Evolutionary conservation across 352 stramenopile genomes (phyloP).

Genomic region (Halophytophthora batemanensis): DNA sequence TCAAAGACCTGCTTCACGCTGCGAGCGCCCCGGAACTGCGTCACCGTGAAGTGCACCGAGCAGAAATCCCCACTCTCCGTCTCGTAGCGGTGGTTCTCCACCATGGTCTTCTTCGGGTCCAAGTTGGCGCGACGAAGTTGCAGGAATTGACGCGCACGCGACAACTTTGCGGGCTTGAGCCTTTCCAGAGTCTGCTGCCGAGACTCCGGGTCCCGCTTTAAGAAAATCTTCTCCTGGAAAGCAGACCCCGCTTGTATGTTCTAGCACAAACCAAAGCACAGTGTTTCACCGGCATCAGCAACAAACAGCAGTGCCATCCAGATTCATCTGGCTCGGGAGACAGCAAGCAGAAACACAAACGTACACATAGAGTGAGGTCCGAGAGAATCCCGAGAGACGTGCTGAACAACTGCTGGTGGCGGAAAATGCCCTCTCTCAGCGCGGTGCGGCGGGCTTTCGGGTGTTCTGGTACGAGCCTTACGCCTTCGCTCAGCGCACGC

Average conservation of each 20-base stretch:
- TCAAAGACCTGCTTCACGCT: conserved; percentile 50
- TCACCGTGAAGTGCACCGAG: conserved; percentile 45
- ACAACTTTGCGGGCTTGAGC: conserved; percentile 25
- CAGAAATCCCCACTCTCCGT: conserved; percentile 36
- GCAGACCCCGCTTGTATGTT: conserved; percentile 24
- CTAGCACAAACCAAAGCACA: conserved; percentile 5
- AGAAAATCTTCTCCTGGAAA: conserved; percentile 26
- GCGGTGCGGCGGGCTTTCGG: conserved; percentile 11
- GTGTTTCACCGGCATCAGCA: not conserved
- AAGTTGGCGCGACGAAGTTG: conserved; percentile 18
- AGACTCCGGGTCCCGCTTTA: conserved; percentile 15
- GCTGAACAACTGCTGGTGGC: conserved; percentile 21
- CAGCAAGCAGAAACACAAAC: not conserved
- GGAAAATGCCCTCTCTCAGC: conserved; percentile 14
- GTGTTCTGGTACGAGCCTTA: conserved; percentile 8
- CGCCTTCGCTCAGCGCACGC: conserved; percentile 11
- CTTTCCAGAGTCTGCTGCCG: conserved; percentile 13
- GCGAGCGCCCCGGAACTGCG: conserved; percentile 36
- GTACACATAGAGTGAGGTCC: conserved; percentile 29
- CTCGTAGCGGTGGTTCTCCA: conserved; percentile 47
- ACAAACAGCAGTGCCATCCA: not conserved
- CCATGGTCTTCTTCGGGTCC: conserved; percentile 21
- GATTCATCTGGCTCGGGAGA: not conserved
- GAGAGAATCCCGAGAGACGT: conserved; percentile 24
- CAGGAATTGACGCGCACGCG: conserved; percentile 28